These are phyloP conservation scores for Aspergillus fructus DNA, from an alignment of 2,329 filamentous ascomycete genomes.

Conservation along the genomic window DNA sequence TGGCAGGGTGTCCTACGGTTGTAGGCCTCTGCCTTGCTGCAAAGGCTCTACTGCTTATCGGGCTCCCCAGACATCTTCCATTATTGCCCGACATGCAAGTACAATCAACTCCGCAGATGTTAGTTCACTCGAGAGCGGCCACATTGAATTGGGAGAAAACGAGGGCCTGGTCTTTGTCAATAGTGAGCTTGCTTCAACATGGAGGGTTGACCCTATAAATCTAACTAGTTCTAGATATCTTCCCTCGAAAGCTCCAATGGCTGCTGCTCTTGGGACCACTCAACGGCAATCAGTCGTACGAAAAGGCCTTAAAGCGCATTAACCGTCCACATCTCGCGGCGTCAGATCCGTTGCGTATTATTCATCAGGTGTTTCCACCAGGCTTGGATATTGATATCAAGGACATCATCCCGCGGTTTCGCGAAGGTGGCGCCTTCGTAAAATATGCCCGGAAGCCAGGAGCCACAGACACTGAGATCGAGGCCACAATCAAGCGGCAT, in stretches of 20 bases:
- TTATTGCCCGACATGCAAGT: slow-evolving; percentile 2
- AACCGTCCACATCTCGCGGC: slow-evolving; percentile 53
- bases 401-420: slow-evolving; percentile 78
- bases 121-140: slow-evolving; percentile 68
- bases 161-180: slow-evolving; percentile 89
- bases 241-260: slow-evolving; percentile 74
- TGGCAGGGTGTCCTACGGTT: slow-evolving; percentile 11
- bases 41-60: slow-evolving; percentile 1
- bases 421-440: slow-evolving; percentile 91
- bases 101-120: slow-evolving; percentile 35
- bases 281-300: slow-evolving; percentile 44
- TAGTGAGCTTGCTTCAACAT: slow-evolving; percentile 56
- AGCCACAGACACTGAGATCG: slow-evolving; percentile 54
- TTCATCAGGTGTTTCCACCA: slow-evolving; percentile 62
- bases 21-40: slow-evolving; percentile 2
- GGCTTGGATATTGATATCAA: slow-evolving; percentile 67
- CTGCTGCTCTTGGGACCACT: slow-evolving; percentile 55
- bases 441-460: slow-evolving; percentile 66
- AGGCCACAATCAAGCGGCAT: slow-evolving; percentile 60
- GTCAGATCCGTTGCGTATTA: slow-evolving; percentile 56
- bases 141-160: slow-evolving; percentile 73
- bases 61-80: neutral
- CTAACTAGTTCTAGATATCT: slow-evolving; percentile 62
- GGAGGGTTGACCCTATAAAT: neutral
- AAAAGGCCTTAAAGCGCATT: slow-evolving; percentile 52